Conservation (phyloP, 1,139 yeast genomes). For the Saccharomycopsis hybrid region DNA sequence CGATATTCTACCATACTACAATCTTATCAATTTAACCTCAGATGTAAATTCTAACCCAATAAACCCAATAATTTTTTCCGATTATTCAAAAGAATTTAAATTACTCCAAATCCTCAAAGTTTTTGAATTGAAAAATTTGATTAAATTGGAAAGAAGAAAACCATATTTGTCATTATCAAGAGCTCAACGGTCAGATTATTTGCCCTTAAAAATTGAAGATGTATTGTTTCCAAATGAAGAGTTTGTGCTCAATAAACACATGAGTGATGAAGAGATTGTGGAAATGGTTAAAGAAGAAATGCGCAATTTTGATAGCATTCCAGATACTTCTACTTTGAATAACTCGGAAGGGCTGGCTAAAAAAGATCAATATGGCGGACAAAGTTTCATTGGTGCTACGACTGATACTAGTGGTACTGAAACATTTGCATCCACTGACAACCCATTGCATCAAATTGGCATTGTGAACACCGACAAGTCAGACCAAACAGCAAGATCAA, state of each 20-base stretch:
- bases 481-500: too few relatives aligned
- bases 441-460: neutral
- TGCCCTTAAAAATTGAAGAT: conserved; percentile 24
- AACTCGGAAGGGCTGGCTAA: conserved; percentile 3
- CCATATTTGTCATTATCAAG: conserved; percentile 10
- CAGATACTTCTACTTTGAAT: too few relatives aligned
- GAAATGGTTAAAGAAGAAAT: conserved; percentile 26
- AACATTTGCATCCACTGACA: neutral
- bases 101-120: conserved; percentile 20
- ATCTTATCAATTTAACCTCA: neutral
- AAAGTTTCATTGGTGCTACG: neutral
- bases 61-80: conserved; percentile 15
- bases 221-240: conserved; percentile 32
- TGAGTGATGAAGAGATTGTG: conserved; percentile 29
- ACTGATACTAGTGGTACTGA: neutral
- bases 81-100: conserved; percentile 17
- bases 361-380: neutral
- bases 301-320: conserved; percentile 2
- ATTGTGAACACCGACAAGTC: neutral
- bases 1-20: conserved; percentile 12
- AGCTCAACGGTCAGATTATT: conserved; percentile 7
- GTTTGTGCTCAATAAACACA: conserved; percentile 26
- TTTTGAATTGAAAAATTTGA: conserved; percentile 17
- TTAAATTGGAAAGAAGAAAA: conserved; percentile 16
- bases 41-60: conserved; percentile 4